A percentile compares a stretch with the other conserved stretches of the same genome.
phyloP scores from a whole-genome alignment of 306 rosid species.

The Erythrophleum fordii region DNA sequence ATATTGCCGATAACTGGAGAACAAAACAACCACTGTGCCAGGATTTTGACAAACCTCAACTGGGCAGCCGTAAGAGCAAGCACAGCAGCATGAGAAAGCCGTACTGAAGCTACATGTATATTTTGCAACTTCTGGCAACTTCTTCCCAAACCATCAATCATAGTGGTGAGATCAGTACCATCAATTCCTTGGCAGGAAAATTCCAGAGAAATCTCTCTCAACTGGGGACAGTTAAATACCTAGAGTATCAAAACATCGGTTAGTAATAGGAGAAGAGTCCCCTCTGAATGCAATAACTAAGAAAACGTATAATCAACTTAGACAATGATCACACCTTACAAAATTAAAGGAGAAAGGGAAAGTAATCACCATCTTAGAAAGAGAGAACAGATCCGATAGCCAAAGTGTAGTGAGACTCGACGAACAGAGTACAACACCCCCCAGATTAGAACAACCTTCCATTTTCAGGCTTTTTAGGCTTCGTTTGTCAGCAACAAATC shows the following conservation, averaged over 20 bases:
- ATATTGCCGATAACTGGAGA: neutral
- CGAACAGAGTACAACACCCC: constrained; percentile 78
- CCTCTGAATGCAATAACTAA: neutral
- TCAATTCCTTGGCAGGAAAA: constrained; percentile 77
- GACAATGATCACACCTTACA: neutral
- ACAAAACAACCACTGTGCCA: constrained; percentile 17
- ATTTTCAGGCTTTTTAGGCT: constrained; percentile 81
- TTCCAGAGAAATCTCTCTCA: constrained; percentile 86
- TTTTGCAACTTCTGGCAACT: constrained; percentile 80
- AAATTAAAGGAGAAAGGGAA: constrained; percentile 26
- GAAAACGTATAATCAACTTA: neutral
- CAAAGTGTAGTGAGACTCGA: constrained; percentile 85
- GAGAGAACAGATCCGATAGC: constrained; percentile 84
- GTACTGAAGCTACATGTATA: constrained; percentile 84
- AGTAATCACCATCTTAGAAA: constrained; percentile 80
- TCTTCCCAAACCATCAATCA: constrained; percentile 78
- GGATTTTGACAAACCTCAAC: constrained; percentile 65
- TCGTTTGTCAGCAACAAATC: constrained; percentile 86
- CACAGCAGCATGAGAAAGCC: constrained; percentile 85
- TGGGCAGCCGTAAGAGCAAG: constrained; percentile 90
- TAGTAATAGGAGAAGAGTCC: constrained; percentile 27
- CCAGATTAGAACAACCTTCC: constrained; percentile 88
- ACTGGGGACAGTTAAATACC: constrained; percentile 88
- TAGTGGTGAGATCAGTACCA: constrained; percentile 65
- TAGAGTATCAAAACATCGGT: constrained; percentile 39